Percentiles rank a stretch among this genome's conserved stretches.
phyloP scores from a whole-genome alignment of 176 grass and related monocot species.

The Metroxylon sagu region DNA sequence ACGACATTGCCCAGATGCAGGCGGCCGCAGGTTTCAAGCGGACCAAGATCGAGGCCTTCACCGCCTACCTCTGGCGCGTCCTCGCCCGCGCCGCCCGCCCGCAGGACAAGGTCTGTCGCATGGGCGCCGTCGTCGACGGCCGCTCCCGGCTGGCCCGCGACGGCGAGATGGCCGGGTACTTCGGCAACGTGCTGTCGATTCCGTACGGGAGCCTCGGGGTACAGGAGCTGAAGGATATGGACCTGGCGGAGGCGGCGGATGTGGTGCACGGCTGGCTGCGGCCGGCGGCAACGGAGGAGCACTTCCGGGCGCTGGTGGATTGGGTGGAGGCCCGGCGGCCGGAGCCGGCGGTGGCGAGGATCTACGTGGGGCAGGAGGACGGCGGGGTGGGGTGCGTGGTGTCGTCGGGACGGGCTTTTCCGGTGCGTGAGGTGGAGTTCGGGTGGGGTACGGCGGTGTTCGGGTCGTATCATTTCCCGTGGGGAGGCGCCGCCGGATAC shows the following conservation, averaged over 20 bases:
- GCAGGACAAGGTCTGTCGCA: conserved; percentile 33
- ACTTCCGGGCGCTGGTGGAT: conserved; percentile 44
- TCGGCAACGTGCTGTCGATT: conserved; percentile 66
- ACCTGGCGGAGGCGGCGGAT: conserved; percentile 33
- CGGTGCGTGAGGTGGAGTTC: conserved; percentile 38
- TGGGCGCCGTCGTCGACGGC: conserved; percentile 60
- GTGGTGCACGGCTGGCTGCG: conserved; percentile 48
- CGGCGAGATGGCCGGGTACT: conserved; percentile 38
- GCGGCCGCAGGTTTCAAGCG: conserved; percentile 15
- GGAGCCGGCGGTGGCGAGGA: conserved; percentile 30
- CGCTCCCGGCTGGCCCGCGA: conserved; percentile 24
- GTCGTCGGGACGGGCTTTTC: conserved; percentile 52
- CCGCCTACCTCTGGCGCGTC: conserved; percentile 58
- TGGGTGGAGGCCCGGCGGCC: conserved; percentile 48
- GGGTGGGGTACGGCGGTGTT: conserved; percentile 41
- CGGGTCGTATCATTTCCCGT: conserved; percentile 58
- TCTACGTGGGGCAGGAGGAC: conserved; percentile 22
- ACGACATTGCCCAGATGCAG: conserved; percentile 26
- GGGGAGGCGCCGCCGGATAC: conserved; percentile 31
- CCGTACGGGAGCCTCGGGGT: conserved; percentile 28
- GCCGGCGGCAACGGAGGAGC: conserved; percentile 29
- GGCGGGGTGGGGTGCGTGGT: conserved; percentile 26
- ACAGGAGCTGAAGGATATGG: conserved; percentile 15
- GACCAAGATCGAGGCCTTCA: conserved; percentile 59
- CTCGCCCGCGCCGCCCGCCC: conserved; percentile 17